Evolutionary conservation across 129 eudicot genomes (phyloP).

Genomic region (Pulicaria dysenterica): DNA sequence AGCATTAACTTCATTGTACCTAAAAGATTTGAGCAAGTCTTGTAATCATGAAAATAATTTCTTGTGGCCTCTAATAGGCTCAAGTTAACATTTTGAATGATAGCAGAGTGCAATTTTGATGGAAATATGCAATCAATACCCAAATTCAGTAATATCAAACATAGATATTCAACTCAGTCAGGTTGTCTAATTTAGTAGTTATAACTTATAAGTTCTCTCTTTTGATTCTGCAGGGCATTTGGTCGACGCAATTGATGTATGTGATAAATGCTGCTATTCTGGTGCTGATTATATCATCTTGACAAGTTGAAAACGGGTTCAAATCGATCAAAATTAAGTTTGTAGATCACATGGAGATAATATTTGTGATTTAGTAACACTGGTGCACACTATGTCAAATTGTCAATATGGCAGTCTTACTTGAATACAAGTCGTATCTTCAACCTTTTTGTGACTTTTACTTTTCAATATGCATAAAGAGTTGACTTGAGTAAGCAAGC

Average conservation of each 20-base stretch:
- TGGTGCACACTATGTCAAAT: constrained; percentile 1
- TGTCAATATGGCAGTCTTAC: constrained; percentile 23
- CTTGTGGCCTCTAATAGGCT: neutral
- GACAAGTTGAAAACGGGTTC: constrained; percentile 2
- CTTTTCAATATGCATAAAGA: constrained; percentile 11
- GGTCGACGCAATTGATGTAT: constrained; percentile 37
- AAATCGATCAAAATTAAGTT: neutral
- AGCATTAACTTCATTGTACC: too few relatives aligned
- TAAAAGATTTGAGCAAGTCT: neutral
- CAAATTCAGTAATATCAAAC: too few relatives aligned
- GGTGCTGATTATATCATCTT: constrained; percentile 41
- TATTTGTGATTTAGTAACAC: constrained; percentile 32
- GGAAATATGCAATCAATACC: too few relatives aligned
- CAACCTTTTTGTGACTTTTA: constrained; percentile 24
- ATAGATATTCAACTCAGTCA: too few relatives aligned
- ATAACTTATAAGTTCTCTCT: neutral
- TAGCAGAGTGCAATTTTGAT: too few relatives aligned
- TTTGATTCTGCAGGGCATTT: constrained; percentile 31
- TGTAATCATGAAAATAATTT: neutral
- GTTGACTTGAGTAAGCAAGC: neutral
- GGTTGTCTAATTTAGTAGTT: neutral
- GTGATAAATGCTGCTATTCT: constrained; percentile 24
- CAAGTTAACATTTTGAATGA: constrained; percentile 1
- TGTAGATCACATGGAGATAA: neutral
- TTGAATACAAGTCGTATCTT: constrained; percentile 37